phyloP scores from a whole-genome alignment of 169 alveolate species.

The Eimeria sp. region DNA sequence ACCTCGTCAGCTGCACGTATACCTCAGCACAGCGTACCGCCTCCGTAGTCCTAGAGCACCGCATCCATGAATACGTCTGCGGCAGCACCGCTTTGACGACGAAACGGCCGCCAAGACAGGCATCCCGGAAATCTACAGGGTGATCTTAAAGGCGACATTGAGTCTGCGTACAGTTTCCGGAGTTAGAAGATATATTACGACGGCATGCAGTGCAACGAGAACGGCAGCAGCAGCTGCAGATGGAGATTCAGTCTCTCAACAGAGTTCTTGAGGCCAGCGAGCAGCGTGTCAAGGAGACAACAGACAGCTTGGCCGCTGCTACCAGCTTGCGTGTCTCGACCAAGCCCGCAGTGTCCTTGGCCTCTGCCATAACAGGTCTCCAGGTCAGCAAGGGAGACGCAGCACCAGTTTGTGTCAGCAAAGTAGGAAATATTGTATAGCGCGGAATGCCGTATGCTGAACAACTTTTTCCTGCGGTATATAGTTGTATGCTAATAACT shows the following conservation, averaged over 20 bases:
- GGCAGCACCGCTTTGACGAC: not conserved
- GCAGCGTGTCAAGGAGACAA: conserved; percentile 20
- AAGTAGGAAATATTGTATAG: too few relatives aligned
- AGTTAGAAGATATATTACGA: not conserved
- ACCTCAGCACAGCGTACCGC: not conserved
- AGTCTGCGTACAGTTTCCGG: conserved; percentile 23
- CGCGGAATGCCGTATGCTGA: too few relatives aligned
- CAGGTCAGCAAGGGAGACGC: not conserved
- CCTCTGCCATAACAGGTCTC: not conserved
- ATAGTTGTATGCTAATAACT: not conserved
- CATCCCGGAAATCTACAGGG: not conserved
- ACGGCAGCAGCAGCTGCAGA: conserved; percentile 36
- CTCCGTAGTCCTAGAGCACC: not conserved
- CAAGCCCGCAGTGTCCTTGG: conserved; percentile 16
- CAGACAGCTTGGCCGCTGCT: conserved; percentile 30
- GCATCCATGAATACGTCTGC: not conserved
- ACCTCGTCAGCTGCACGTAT: conserved; percentile 49
- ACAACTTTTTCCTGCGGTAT: not conserved
- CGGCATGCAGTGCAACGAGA: conserved; percentile 5
- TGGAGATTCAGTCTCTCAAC: conserved; percentile 19
- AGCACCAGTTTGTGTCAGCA: not conserved
- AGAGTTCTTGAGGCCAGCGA: conserved; percentile 24
- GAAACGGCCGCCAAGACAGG: not conserved
- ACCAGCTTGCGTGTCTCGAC: conserved; percentile 24
- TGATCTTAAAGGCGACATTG: not conserved